phyloP scores from a whole-genome alignment of 2,329 filamentous ascomycete genomes.

The Pyricularia sp. region DNA sequence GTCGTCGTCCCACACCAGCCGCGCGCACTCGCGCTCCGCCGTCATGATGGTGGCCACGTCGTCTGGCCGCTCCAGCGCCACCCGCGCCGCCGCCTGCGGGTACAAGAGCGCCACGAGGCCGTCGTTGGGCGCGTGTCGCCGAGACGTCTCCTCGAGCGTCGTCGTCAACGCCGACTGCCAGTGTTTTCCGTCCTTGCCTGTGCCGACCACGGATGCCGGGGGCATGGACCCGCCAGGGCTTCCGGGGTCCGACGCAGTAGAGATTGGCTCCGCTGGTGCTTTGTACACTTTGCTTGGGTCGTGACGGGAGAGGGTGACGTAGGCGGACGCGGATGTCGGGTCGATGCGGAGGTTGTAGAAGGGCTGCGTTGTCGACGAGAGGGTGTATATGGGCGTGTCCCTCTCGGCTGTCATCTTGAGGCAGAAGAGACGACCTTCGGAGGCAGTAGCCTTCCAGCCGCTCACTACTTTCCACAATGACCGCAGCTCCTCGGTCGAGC shows the following conservation, averaged over 20 bases:
- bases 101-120: slow-evolving; percentile 61
- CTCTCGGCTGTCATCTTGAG: slow-evolving; percentile 44
- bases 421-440: slow-evolving; percentile 50
- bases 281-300: slow-evolving; percentile 51
- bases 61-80: slow-evolving; percentile 50
- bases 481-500: slow-evolving; percentile 52
- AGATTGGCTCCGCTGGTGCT: slow-evolving; percentile 26
- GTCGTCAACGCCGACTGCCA: slow-evolving; percentile 51
- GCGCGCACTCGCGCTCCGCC: slow-evolving; percentile 59
- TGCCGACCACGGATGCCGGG: slow-evolving; percentile 37
- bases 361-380: slow-evolving; percentile 51
- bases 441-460: slow-evolving; percentile 54
- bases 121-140: slow-evolving; percentile 46
- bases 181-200: slow-evolving; percentile 31
- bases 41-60: slow-evolving; percentile 51
- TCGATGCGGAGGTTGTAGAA: slow-evolving; percentile 59
- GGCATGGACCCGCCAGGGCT: slow-evolving; percentile 16
- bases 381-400: slow-evolving; percentile 57
- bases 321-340: slow-evolving; percentile 53
- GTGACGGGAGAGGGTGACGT: slow-evolving; percentile 48
- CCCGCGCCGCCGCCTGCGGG: slow-evolving; percentile 53
- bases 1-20: slow-evolving; percentile 63
- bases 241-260: slow-evolving; percentile 9
- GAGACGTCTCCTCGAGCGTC: slow-evolving; percentile 44
- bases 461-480: slow-evolving; percentile 61